Evolutionary conservation across 352 stramenopile genomes (phyloP), one percentile per base, ranked within the genome.

Genomic region (Phytophthora macrochlamydospora): DNA sequence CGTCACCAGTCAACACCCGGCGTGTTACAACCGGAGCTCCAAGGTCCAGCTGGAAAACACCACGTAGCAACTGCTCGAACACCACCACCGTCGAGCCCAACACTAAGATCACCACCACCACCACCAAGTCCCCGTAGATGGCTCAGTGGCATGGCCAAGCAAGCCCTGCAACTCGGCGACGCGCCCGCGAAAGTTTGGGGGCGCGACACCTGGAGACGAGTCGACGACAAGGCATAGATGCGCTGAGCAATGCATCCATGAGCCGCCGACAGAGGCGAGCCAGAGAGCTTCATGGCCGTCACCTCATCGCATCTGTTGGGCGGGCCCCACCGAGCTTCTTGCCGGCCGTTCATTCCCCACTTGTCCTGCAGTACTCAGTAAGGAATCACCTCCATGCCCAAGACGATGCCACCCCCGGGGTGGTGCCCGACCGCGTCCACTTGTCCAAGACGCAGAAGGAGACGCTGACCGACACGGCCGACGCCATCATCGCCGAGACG

Each of bases 401-500:
- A 66, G 54, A 43, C 28, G 44, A 40, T 38, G 1, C 32, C 49
- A 1, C 33, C 42, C 9, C 52, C 38, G 49, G 38, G 24, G 61
- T 37, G 7, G 66, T 73, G 51, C 66, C 66, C 18, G 66, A 73
- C 7, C 37, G 60, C 37, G 51, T 73, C 12, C 43, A 60, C 28
- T 31, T 71, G 38, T 58, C 62, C 18, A 54, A 51, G 28, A 61
- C 50, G 7, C 65, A 87, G 38, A 69, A 88, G 43, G 62, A 67
- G 3, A 62, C 65, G 24, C 50, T 91, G 33, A 74, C 67, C 18
- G 69, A 85, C 61, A 66, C 81, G 57, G 76, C 79, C 9, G 79
- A 89, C 51, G 63, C 66, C 12, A 78, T 91, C 60, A 71, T 91
- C 43, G 78, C 77, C 38, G 82, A 86, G 56, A 86, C 79, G 14